Percentiles rank a stretch among this genome's conserved stretches.
These are phyloP conservation scores for Phyllostachys edulis DNA, from an alignment of 176 grass and related monocot species.

Conservation along the genomic window DNA sequence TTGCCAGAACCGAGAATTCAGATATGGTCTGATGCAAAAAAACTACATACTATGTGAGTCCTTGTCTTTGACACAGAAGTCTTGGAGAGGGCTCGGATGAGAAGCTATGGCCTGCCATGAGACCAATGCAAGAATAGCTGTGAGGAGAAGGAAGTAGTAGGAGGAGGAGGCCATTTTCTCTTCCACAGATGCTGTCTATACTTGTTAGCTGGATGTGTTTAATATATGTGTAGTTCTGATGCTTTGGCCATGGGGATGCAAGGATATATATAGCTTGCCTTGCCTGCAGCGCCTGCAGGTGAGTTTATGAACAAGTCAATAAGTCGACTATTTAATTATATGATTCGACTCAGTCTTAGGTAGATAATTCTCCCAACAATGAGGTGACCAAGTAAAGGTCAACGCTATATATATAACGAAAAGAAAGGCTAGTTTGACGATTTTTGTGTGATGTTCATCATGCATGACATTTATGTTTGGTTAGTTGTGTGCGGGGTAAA, in stretches of 20 bases:
- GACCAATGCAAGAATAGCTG: not conserved
- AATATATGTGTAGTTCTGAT: not conserved
- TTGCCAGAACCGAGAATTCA: not conserved
- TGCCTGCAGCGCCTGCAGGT: not conserved
- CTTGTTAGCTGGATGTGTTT: no score
- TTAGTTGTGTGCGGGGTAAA: no score
- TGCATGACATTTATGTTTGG: no score
- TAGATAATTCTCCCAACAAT: no score
- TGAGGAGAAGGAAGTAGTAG: not conserved
- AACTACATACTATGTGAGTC: not conserved
- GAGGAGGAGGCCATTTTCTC: not conserved
- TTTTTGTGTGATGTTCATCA: no score
- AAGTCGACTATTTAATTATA: not conserved
- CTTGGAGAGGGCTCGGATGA: conserved; percentile 23
- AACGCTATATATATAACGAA: no score
- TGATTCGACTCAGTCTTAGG: not conserved
- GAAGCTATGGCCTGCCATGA: not conserved
- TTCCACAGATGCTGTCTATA: not conserved
- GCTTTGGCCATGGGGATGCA: not conserved
- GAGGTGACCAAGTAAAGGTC: no score
- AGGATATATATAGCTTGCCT: no score
- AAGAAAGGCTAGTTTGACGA: no score
- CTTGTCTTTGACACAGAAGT: conserved; percentile 27
- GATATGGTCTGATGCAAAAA: not conserved
- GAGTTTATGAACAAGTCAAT: not conserved